These are phyloP conservation scores for Tremella fuciformis DNA, from an alignment of 768 basidiomycete genomes.

Conservation along the genomic window DNA sequence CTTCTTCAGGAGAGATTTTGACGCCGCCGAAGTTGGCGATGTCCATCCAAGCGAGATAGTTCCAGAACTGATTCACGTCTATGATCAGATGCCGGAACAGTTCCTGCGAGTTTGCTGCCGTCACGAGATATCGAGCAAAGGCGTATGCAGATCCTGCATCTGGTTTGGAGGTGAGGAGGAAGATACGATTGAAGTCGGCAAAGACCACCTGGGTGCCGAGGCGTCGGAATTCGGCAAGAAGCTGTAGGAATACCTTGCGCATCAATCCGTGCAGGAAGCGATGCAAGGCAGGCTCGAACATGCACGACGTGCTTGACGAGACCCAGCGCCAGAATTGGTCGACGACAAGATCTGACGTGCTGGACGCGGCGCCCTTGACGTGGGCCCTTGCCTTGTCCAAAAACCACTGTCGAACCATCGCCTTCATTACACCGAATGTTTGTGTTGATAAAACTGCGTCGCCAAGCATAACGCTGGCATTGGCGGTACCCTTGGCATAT, in stretches of 20 bases:
- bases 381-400: slow-evolving; percentile 70
- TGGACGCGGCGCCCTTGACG: slow-evolving; percentile 62
- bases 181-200: slow-evolving; percentile 84
- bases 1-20: slow-evolving; percentile 58
- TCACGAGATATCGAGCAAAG: slow-evolving; percentile 90
- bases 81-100: slow-evolving; percentile 91
- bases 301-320: slow-evolving; percentile 72
- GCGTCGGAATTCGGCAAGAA: slow-evolving; percentile 92
- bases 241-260: slow-evolving; percentile 95
- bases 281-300: slow-evolving; percentile 91
- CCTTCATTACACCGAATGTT: slow-evolving; percentile 77
- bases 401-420: slow-evolving; percentile 87
- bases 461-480: slow-evolving; percentile 74
- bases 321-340: slow-evolving; percentile 99
- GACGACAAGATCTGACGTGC: slow-evolving; percentile 57
- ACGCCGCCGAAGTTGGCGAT: slow-evolving; percentile 85
- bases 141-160: slow-evolving; percentile 85
- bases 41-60: slow-evolving; percentile 94
- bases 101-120: slow-evolving; percentile 89
- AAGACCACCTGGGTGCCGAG: slow-evolving; percentile 90
- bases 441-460: slow-evolving; percentile 84
- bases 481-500: slow-evolving; percentile 67
- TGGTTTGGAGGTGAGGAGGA: slow-evolving; percentile 91
- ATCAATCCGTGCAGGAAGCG: slow-evolving; percentile 91
- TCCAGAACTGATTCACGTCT: slow-evolving; percentile 81